Conservation (phyloP, 1,284 basidiomycete genomes). For the Mixia osmundae region DNA sequence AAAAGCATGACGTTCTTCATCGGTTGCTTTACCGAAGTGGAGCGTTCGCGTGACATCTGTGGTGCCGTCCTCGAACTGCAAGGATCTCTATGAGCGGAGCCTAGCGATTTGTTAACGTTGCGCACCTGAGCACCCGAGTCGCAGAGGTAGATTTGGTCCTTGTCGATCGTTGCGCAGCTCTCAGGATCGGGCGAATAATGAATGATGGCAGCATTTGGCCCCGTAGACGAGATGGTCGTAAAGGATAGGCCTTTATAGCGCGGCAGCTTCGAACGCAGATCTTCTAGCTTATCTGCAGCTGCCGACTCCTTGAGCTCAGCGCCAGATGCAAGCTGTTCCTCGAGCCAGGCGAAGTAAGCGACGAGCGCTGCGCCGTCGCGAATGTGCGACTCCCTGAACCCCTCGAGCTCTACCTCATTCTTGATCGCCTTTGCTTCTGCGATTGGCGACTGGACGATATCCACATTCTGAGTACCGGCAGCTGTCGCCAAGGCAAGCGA, state of each 20-base stretch:
- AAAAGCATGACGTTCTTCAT: conserved; percentile 64
- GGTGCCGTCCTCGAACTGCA: conserved; percentile 79
- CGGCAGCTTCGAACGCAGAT: conserved; percentile 53
- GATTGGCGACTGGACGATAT: conserved; percentile 45
- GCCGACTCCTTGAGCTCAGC: conserved; percentile 53
- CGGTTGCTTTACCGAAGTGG: conserved; percentile 72
- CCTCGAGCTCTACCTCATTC: conserved; percentile 62
- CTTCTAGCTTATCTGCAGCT: conserved; percentile 53
- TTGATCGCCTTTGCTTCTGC: conserved; percentile 73
- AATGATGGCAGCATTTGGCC: conserved; percentile 48
- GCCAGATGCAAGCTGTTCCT: conserved; percentile 42
- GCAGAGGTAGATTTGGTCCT: conserved; percentile 71
- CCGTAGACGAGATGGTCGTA: conserved; percentile 66
- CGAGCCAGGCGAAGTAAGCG: conserved; percentile 78
- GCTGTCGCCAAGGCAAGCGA: conserved; percentile 55
- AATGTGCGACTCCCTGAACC: conserved; percentile 70
- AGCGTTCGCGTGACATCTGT: conserved; percentile 34
- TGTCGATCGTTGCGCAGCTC: conserved; percentile 47
- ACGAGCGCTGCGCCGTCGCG: conserved; percentile 69
- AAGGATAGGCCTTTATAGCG: conserved; percentile 76
- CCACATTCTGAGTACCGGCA: conserved; percentile 39
- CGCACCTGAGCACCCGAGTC: conserved; percentile 79
- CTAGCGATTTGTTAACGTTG: no score
- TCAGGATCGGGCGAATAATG: conserved; percentile 67
- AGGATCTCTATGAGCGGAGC: no score